These are phyloP conservation scores for Haplographium delicatum DNA, from an alignment of 495 filamentous ascomycete species.

Conservation along the genomic window DNA sequence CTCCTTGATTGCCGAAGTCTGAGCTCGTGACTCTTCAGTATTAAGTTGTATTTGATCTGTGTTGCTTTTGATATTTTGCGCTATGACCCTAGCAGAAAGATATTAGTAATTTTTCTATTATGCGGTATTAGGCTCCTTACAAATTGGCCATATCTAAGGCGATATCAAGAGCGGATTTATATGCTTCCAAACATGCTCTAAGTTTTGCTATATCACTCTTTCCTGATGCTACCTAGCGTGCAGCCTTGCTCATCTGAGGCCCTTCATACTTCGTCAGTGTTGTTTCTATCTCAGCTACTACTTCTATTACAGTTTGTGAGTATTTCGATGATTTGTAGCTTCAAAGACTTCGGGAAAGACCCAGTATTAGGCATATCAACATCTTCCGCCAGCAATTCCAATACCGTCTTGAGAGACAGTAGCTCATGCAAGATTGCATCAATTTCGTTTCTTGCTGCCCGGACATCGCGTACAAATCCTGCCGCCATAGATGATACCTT, in stretches of 20 bases:
- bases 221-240: conserved; percentile 17
- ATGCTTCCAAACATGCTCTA: conserved; percentile 25
- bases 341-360: conserved; percentile 15
- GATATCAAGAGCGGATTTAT: conserved; percentile 24
- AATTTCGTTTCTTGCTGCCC: conserved; percentile 40
- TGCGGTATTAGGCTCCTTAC: conserved; percentile 1
- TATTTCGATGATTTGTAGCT: conserved; percentile 24
- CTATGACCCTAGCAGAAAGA: neutral
- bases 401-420: conserved; percentile 39
- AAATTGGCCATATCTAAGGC: conserved; percentile 24
- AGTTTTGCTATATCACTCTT: conserved; percentile 23
- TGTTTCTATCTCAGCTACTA: conserved; percentile 22
- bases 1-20: conserved; percentile 12
- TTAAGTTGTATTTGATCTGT: conserved; percentile 3
- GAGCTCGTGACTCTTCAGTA: neutral
- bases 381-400: conserved; percentile 42
- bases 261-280: conserved; percentile 19
- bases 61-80: conserved; percentile 10
- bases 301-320: conserved; percentile 21
- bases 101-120: neutral
- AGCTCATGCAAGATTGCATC: conserved; percentile 42
- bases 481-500: neutral
- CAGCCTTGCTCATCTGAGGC: conserved; percentile 7
- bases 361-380: conserved; percentile 1
- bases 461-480: conserved; percentile 35